Conservation (phyloP, 2,329 filamentous ascomycete species). For the Gliomastix tumulicola region DNA sequence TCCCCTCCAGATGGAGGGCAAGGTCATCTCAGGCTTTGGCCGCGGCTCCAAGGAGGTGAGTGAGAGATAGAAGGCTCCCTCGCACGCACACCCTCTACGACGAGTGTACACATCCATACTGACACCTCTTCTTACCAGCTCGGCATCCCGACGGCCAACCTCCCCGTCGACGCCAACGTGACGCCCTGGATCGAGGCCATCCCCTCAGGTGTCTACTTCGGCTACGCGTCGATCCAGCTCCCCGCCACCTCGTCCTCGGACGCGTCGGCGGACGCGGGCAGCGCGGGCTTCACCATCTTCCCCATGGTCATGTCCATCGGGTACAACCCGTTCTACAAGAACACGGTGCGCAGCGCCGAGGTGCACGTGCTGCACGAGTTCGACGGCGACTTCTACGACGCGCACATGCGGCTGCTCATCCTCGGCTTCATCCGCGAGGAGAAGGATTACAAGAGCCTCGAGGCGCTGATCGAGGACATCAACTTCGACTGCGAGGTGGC, state of each 20-base stretch:
- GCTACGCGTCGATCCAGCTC: slow-evolving; percentile 71
- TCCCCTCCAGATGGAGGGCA: slow-evolving; percentile 76
- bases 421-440: slow-evolving; percentile 86
- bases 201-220: slow-evolving; percentile 85
- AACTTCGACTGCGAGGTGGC: slow-evolving; percentile 82
- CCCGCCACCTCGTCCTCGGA: slow-evolving; percentile 43
- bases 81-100: background rate
- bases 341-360: slow-evolving; percentile 78
- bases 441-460: slow-evolving; percentile 77
- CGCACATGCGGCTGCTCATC: slow-evolving; percentile 70
- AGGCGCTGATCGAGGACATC: slow-evolving; percentile 84
- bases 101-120: background rate
- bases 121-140: slow-evolving; percentile 44
- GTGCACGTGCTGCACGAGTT: slow-evolving; percentile 83
- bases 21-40: slow-evolving; percentile 89
- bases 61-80: slow-evolving; percentile 4
- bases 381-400: slow-evolving; percentile 75
- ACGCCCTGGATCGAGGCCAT: slow-evolving; percentile 56
- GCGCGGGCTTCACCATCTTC: slow-evolving; percentile 41
- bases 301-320: slow-evolving; percentile 93
- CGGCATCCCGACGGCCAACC: slow-evolving; percentile 93
- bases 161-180: slow-evolving; percentile 61
- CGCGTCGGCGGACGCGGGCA: slow-evolving; percentile 6
- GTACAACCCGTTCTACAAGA: slow-evolving; percentile 97
- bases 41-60: slow-evolving; percentile 83